Conservation (phyloP, 2,329 filamentous ascomycete species). For the Pestalotiopsis sp. region DNA sequence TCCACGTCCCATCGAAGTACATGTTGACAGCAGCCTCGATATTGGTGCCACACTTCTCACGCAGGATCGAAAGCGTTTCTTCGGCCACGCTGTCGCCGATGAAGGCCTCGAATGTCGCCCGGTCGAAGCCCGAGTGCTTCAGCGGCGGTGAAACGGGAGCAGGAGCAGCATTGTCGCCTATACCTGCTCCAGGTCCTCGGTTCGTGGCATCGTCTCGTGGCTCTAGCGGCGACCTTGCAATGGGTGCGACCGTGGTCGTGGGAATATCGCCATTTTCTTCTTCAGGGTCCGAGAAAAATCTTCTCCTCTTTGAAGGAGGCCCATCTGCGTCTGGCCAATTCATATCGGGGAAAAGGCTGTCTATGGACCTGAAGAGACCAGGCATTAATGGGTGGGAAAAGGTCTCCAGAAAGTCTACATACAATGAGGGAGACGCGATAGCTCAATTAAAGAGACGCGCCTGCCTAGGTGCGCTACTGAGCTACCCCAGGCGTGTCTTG, state of each 20-base stretch:
- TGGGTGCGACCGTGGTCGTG: slow-evolving; percentile 18
- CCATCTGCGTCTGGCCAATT: slow-evolving; percentile 37
- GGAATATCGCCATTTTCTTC: slow-evolving; percentile 22
- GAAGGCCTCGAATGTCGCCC: slow-evolving; percentile 60
- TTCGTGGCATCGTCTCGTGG: slow-evolving; percentile 23
- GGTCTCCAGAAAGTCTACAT: neutral
- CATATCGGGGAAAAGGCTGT: slow-evolving; percentile 33
- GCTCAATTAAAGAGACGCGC: slow-evolving; percentile 1
- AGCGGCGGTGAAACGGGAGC: slow-evolving; percentile 16
- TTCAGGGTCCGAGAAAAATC: slow-evolving; percentile 44
- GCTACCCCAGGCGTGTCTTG: neutral
- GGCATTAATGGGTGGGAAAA: neutral
- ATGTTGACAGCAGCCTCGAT: slow-evolving; percentile 68
- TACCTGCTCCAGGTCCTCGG: neutral
- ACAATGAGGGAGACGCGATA: neutral
- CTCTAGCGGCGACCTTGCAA: slow-evolving; percentile 22
- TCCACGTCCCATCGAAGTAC: slow-evolving; percentile 73
- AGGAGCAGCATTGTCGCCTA: neutral
- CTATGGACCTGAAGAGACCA: neutral
- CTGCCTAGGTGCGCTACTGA: neutral
- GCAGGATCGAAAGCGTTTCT: slow-evolving; percentile 52
- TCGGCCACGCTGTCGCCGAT: slow-evolving; percentile 58
- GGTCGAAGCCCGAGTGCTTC: slow-evolving; percentile 49
- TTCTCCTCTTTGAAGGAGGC: slow-evolving; percentile 37
- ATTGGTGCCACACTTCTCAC: slow-evolving; percentile 57